Evolutionary conservation across 116 monocot species (phyloP), one percentile per base, ranked within the genome.

Genomic region (Thalassia testudinum): DNA sequence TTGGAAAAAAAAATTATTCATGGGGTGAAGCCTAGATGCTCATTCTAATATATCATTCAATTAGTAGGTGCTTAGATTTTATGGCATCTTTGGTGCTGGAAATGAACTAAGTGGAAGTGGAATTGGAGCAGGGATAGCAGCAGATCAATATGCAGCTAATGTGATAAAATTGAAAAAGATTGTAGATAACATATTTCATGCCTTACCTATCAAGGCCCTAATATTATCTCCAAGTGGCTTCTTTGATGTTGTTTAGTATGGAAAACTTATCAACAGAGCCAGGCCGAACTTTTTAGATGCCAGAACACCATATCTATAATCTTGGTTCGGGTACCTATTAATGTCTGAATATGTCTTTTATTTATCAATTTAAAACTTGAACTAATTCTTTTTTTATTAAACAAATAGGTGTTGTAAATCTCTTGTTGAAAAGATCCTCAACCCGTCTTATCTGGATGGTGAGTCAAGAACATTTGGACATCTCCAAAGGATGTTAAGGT

Each of bases 231-330:
- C 93, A 12, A 87, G 93, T 7, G 93, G 93, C 0, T 93, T 93
- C 65, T 93, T 93, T 27, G 93, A 93, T 34, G 60, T 75, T 24
- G 42, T 20, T 37, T 93, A 87, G 93, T 93, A 73, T 58, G 42
- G 37, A 42, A 69, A 83, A 21, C 38, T 88, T 5, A 13, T 95
- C 17, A 44, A 60, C 5, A 78, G 68, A 57, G 69, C 82, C 18
- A 95, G 72, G 58, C 62, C 82, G 8, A 68, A 67, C 47, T 67
- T 14, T 95, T 53, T 76, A 95, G 72, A 88, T 66, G 8, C 50
- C 85, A 62, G 88, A 76, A 21, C 95, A 95, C 67, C 95, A 95
- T 54, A 88, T 95, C 26, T 95, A 95, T 59, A 95, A 95, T 53
- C 79, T 95, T 26, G 95, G 95, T 19, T 70, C 88, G 69, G 95